phyloP scores from a whole-genome alignment of 1,139 yeast species.

The Saccharomycopsis crataegensis region DNA sequence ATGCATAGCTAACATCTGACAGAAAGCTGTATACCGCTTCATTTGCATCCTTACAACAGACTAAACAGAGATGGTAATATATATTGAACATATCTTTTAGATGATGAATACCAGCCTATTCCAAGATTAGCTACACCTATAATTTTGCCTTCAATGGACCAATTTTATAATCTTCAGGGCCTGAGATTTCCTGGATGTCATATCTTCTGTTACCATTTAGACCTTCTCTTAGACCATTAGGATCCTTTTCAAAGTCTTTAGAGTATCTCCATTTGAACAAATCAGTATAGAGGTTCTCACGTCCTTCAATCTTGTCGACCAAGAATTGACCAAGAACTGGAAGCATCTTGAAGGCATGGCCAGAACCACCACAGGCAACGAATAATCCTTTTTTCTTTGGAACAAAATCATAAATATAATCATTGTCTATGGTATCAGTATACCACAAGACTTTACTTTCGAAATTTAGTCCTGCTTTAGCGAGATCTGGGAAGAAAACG shows the following conservation, averaged over 20 bases:
- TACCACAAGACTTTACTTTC: slow-evolving; percentile 35
- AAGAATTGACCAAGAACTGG: slow-evolving; percentile 32
- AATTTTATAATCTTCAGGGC: not conserved
- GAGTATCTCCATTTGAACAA: slow-evolving; percentile 32
- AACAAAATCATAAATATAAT: slow-evolving; percentile 35
- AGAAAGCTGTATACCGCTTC: too few relatives aligned
- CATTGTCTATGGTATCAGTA: slow-evolving; percentile 37
- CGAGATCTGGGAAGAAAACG: slow-evolving; percentile 26
- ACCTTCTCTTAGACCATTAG: not conserved
- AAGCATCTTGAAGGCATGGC: slow-evolving; percentile 35
- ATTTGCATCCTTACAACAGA: too few relatives aligned
- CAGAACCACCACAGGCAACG: slow-evolving; percentile 41
- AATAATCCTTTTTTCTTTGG: slow-evolving; percentile 33
- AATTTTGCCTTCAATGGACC: not conserved
- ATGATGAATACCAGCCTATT: too few relatives aligned
- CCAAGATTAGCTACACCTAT: too few relatives aligned
- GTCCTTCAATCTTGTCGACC: slow-evolving; percentile 27
- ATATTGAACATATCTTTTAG: too few relatives aligned
- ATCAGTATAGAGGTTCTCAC: slow-evolving; percentile 25
- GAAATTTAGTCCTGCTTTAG: slow-evolving; percentile 22
- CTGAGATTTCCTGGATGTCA: not conserved
- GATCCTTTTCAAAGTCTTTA: not conserved
- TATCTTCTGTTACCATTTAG: not conserved
- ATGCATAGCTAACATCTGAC: too few relatives aligned
- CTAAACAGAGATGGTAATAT: too few relatives aligned